Evolutionary conservation across 2,329 filamentous ascomycete genomes (phyloP).

Genomic region (Arthrobotrys sphaeroides): DNA sequence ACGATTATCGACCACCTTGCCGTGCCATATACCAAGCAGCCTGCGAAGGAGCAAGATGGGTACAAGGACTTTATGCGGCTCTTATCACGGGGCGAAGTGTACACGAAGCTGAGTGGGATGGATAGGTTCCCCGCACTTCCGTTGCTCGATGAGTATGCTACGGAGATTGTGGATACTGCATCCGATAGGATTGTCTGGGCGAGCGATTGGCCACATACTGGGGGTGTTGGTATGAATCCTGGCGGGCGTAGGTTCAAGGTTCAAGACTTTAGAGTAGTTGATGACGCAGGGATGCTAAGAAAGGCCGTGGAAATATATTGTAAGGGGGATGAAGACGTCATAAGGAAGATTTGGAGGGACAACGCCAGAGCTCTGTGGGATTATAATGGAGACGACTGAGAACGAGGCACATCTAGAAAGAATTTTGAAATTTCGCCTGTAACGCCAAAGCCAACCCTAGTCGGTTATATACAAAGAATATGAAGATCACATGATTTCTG

Average conservation of each 20-base stretch:
- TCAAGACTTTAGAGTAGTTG: conserved; percentile 55
- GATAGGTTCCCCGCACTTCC: conserved; percentile 56
- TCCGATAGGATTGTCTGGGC: conserved; percentile 56
- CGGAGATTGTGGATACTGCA: conserved; percentile 55
- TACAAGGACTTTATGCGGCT: conserved; percentile 56
- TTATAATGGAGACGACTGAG: conserved; percentile 29
- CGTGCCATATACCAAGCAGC: conserved; percentile 46
- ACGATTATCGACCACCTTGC: conserved; percentile 59
- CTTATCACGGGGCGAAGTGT: conserved; percentile 52
- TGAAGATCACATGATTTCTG: not conserved
- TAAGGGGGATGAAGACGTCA: conserved; percentile 52
- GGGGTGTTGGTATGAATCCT: conserved; percentile 55
- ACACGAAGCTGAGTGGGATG: conserved; percentile 58
- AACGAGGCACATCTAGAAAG: not conserved
- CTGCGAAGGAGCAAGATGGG: conserved; percentile 45
- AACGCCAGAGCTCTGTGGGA: conserved; percentile 56
- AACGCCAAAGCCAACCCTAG: not conserved
- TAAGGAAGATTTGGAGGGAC: conserved; percentile 56
- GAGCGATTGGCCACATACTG: conserved; percentile 57
- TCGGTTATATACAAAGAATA: not conserved
- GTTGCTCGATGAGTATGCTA: conserved; percentile 55
- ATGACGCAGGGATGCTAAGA: conserved; percentile 49
- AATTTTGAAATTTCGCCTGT: not conserved
- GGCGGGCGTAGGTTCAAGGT: conserved; percentile 52
- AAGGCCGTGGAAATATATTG: conserved; percentile 41